Conservation (phyloP, 2,329 filamentous ascomycete species). For the Calonectria leucothoes region DNA sequence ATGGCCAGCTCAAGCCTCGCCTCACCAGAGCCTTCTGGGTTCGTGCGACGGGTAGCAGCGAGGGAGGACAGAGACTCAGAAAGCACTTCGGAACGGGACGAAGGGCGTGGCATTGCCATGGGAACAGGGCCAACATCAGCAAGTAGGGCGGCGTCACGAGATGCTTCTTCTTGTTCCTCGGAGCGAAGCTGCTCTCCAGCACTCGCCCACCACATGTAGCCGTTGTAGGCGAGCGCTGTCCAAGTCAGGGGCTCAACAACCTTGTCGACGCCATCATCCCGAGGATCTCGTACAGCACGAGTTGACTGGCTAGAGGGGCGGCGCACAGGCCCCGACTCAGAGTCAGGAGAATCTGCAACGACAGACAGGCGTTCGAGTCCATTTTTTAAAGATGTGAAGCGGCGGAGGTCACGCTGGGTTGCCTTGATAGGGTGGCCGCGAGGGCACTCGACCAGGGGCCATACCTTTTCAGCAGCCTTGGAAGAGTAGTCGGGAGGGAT, state of each 20-base stretch:
- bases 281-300: constrained; percentile 48
- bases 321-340: constrained; percentile 41
- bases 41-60: constrained; percentile 47
- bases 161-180: constrained; percentile 69
- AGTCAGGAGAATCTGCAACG: constrained; percentile 40
- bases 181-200: constrained; percentile 78
- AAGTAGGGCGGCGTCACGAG: constrained; percentile 66
- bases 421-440: constrained; percentile 78
- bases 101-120: constrained; percentile 45
- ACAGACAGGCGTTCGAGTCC: constrained; percentile 66
- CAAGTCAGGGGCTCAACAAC: constrained; percentile 74
- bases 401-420: constrained; percentile 88
- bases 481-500: constrained; percentile 74
- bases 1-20: constrained; percentile 74
- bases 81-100: constrained; percentile 49
- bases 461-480: constrained; percentile 70
- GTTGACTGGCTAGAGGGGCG: constrained; percentile 43
- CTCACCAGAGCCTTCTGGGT: constrained; percentile 52
- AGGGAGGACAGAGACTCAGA: constrained; percentile 60
- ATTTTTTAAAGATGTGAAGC: constrained; percentile 76
- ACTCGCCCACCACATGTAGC: constrained; percentile 92
- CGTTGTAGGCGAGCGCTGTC: constrained; percentile 81
- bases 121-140: constrained; percentile 59
- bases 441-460: constrained; percentile 80
- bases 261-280: constrained; percentile 63